A percentile compares a stretch with the other conserved stretches of the same genome.
These are phyloP conservation scores for Trichoderma sp. DNA, from an alignment of 2,329 filamentous ascomycete species.

Conservation along the genomic window DNA sequence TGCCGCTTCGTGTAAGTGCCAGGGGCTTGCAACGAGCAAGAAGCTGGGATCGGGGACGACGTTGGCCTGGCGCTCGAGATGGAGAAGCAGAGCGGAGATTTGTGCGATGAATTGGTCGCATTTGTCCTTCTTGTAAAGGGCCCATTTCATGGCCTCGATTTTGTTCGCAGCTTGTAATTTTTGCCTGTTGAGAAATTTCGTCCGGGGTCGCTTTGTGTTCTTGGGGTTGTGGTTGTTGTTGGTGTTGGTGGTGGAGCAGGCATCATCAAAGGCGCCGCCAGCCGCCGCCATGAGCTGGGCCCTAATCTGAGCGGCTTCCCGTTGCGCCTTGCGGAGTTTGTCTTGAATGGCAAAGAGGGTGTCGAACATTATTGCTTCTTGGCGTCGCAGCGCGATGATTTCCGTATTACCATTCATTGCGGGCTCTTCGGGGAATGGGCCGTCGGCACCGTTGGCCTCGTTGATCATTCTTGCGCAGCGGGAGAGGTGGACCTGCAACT, in stretches of 20 bases:
- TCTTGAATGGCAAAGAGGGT: constrained; percentile 3
- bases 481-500: background rate
- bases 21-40: background rate
- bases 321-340: background rate
- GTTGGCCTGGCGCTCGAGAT: background rate
- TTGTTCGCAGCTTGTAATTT: background rate
- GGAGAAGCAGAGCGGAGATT: background rate
- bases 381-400: background rate
- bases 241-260: background rate
- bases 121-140: constrained; percentile 2
- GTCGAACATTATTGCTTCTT: background rate
- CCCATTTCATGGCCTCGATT: constrained; percentile 5
- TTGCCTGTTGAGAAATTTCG: background rate
- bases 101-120: background rate
- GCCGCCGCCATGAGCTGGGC: background rate
- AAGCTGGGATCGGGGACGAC: background rate
- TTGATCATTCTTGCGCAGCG: background rate
- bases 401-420: no score
- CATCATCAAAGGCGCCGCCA: background rate
- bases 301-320: constrained; percentile 1
- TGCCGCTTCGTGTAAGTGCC: background rate
- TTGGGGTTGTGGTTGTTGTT: background rate
- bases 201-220: background rate
- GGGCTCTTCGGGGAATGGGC: no score
- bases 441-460: background rate